Evolutionary conservation across 345 rosid genomes (phyloP), one percentile per base, ranked within the genome.

Genomic region (Citrus inodora): DNA sequence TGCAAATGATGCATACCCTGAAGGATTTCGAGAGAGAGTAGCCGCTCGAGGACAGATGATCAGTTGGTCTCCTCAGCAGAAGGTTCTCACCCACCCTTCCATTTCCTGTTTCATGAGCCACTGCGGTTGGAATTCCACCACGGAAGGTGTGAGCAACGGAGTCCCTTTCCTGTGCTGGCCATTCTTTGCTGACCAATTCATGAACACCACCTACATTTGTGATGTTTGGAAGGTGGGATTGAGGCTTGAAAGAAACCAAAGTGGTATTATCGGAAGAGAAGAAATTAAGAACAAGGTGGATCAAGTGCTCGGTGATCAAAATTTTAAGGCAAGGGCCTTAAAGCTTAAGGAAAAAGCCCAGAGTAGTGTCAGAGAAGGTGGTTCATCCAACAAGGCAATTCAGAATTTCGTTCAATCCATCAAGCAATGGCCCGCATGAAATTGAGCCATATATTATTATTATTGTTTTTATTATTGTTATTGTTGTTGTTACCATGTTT

Each of bases 101-200:
- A 51, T 83, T 24, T 87, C 87, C 40, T 86, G 87, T 76, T 85
- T 85, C 38, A 72, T 85, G 42, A 87, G 89, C 79, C 92, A 87
- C 51, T 87, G 87, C 28, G 92, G 92, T 27, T 89, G 92, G 94
- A 89, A 88, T 67, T 89, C 94, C 28, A 82, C 86, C 63, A 63
- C 88, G 71, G 94, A 92, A 77, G 89, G 89, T 25, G 79, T 81
- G 5, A 74, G 85, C 71, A 84, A 75, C 22, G 91, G 92, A 1
- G 62, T 84, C 25, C 92, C 92, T 8, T 80, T 90, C 83, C 35
- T 89, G 32, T 83, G 92, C 56, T 78, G 85, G 71, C 92, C 90
- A 27, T 81, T 76, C 73, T 89, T 87, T 60, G 86, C 83, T 9
- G 92, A 87, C 61, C 91, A 85, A 25, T 88, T 82, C 75, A 81